Evolutionary conservation across 2,329 filamentous ascomycete species (phyloP), one percentile per base, ranked within the genome.

Genomic region (Tolypocladium ophioglossoides): DNA sequence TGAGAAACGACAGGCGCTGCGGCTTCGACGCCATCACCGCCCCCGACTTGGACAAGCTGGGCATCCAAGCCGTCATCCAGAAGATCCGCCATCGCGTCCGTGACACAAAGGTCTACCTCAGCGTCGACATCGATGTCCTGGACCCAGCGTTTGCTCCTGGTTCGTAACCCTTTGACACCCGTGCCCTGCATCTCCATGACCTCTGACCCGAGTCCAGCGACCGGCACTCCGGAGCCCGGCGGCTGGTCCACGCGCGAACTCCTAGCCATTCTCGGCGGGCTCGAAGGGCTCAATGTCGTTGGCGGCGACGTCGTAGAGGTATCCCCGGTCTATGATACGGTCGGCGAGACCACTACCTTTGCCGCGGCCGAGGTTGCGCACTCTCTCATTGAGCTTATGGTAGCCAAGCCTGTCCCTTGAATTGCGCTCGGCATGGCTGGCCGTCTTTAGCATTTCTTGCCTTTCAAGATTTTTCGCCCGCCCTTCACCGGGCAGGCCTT

Each of bases 261-360:
- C 59, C 90, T 94, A 56, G 76, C 85, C 7, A 88, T 95, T 53
- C 68, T 95, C 64, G 74, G 88, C 38, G 89, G 87, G 0, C 78
- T 95, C 32, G 89, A 94, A 70, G 80, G 75, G 0, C 68, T 95
- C 66, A 91, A 95, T 63, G 73, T 95, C 5, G 86, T 95, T 5
- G 90, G 89, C 0, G 89, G 87, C 0, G 89, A 95, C 70, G 80
- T 95, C 50, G 90, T 95, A 10, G 89, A 95, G 74, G 89, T 95
- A 4, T 81, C 85, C 34, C 90, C 89, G 0, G 86, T 85, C 24
- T 95, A 94, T 66, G 89, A 95, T 73, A 85, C 85, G 10, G 74
- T 74, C 12, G 87, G 83, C 1, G 89, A 94, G 72, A 84, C 83
- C 59, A 95, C 89, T 34, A 86, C 87, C 18, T 71, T 94, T 56